These are phyloP conservation scores for Cladosporium sp. DNA, from an alignment of 2,329 filamentous ascomycete genomes.

Conservation along the genomic window DNA sequence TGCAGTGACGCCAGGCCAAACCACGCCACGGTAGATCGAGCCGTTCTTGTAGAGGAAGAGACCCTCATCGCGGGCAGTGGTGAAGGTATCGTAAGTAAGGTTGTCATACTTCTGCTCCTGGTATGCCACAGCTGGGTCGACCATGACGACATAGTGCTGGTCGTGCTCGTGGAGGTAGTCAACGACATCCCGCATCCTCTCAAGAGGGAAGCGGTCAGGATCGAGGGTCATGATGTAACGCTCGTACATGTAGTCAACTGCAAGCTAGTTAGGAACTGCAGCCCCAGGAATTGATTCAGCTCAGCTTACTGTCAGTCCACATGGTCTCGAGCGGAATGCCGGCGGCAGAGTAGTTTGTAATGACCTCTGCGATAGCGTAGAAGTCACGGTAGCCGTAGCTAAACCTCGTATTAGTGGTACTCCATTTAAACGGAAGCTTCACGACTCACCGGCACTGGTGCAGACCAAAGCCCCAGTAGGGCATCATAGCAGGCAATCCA, in stretches of 20 bases:
- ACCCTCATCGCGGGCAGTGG: slow-evolving; percentile 27
- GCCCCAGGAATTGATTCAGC: background rate
- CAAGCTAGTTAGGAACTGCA: background rate
- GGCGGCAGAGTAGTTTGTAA: slow-evolving; percentile 59
- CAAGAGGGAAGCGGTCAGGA: slow-evolving; percentile 55
- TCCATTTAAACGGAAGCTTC: background rate
- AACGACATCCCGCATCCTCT: slow-evolving; percentile 52
- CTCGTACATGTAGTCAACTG: slow-evolving; percentile 33
- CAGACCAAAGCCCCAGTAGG: slow-evolving; percentile 49
- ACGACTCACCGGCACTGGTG: slow-evolving; percentile 26
- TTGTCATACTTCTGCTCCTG: slow-evolving; percentile 16
- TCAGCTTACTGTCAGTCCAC: slow-evolving; percentile 57
- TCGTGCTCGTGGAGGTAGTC: slow-evolving; percentile 46
- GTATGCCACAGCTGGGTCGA: slow-evolving; percentile 56
- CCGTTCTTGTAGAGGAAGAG: slow-evolving; percentile 50
- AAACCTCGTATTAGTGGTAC: slow-evolving; percentile 16
- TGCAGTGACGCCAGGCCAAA: slow-evolving; percentile 60
- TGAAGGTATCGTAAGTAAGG: slow-evolving; percentile 13
- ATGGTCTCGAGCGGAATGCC: slow-evolving; percentile 65
- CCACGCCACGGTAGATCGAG: slow-evolving; percentile 54
- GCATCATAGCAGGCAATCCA: slow-evolving; percentile 44
- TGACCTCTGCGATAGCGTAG: slow-evolving; percentile 56
- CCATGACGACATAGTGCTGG: slow-evolving; percentile 54
- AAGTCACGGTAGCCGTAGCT: slow-evolving; percentile 47
- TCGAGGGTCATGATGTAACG: slow-evolving; percentile 60